A percentile compares a stretch with the other conserved stretches of the same genome.
These are phyloP conservation scores for Phanerochaete sordida DNA, from an alignment of 768 basidiomycete genomes.

Conservation along the genomic window DNA sequence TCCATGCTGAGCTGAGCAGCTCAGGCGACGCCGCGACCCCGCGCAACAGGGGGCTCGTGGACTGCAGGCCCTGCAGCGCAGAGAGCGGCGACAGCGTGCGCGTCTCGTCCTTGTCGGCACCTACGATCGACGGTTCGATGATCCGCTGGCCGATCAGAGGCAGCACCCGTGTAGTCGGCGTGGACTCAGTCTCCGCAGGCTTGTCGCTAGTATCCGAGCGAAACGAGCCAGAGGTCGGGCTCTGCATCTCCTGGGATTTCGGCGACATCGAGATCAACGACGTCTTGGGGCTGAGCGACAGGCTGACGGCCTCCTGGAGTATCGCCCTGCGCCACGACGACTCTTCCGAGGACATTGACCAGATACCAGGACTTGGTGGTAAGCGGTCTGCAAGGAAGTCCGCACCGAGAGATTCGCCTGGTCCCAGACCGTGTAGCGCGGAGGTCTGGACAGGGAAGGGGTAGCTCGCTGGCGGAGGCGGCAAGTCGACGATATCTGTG, in stretches of 20 bases:
- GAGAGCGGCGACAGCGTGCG: constrained; percentile 8
- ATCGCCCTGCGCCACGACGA: constrained; percentile 76
- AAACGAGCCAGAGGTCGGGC: constrained; percentile 5
- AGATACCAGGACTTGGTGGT: constrained; percentile 66
- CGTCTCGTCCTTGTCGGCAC: neutral
- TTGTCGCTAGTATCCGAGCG: neutral
- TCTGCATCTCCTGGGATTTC: constrained; percentile 3
- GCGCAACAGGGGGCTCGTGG: neutral
- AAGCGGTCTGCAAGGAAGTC: constrained; percentile 71
- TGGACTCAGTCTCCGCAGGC: constrained; percentile 3
- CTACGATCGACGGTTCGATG: constrained; percentile 5
- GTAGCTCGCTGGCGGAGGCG: constrained; percentile 63
- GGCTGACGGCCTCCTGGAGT: constrained; percentile 74
- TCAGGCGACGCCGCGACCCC: neutral
- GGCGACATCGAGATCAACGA: constrained; percentile 25
- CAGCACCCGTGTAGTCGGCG: constrained; percentile 7
- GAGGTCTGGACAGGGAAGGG: constrained; percentile 76
- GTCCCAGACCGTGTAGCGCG: constrained; percentile 66
- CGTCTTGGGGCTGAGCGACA: constrained; percentile 53
- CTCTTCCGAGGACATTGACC: constrained; percentile 50
- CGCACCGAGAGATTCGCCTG: constrained; percentile 72
- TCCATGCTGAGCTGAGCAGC: neutral
- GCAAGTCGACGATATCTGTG: constrained; percentile 79
- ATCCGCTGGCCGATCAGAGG: constrained; percentile 11
- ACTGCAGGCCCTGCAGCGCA: constrained; percentile 1